Base-by-base conservation (phyloP, 2,329 filamentous ascomycete species). In the Macrophomina phaseolina region DNA sequence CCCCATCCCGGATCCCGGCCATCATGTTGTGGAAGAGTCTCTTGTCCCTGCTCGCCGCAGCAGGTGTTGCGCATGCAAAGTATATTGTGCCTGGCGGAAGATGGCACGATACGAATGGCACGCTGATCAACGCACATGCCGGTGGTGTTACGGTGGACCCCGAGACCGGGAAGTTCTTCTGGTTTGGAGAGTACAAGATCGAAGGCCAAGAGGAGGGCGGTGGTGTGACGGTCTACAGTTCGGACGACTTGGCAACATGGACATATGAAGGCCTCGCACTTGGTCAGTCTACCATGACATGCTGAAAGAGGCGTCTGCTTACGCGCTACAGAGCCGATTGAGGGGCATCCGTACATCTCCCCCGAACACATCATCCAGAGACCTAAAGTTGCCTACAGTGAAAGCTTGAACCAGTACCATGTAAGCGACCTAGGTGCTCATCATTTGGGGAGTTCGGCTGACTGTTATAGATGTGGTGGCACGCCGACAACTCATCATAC, bases 151-250 rank as follows among this genome's bases (percentile, higher is more conserved):
- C 82, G 0, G 73, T 85, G 0, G 85, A 89, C 48, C 75, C 83
- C 46, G 80, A 81, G 5, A 81, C 81, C 0, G 83, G 83, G 16
- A 85, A 81, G 67, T 89, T 87, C 73, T 89, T 83, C 76, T 84
- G 83, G 81, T 89, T 89, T 66, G 87, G 87, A 42, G 87, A 89
- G 72, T 85, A 87, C 76, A 89, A 89, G 76, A 76, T 81, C 11
- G 74, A 89, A 69, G 85, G 82, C 0, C 85, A 87, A 68, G 81
- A 80, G 7, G 87, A 89, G 71, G 87, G 87, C 9, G 87, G 85
- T 0, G 87, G 87, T 18, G 77, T 89, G 0, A 84, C 85, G 0
- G 87, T 88, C 0, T 87, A 87, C 72, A 88, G 85, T 72, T 89
- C 87, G 0, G 80, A 85, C 23, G 86, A 89, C 69, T 77, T 89